Evolutionary conservation across 495 filamentous ascomycete species (phyloP), one percentile per base, ranked within the genome.

Genomic region (Aspergillus indologenus): DNA sequence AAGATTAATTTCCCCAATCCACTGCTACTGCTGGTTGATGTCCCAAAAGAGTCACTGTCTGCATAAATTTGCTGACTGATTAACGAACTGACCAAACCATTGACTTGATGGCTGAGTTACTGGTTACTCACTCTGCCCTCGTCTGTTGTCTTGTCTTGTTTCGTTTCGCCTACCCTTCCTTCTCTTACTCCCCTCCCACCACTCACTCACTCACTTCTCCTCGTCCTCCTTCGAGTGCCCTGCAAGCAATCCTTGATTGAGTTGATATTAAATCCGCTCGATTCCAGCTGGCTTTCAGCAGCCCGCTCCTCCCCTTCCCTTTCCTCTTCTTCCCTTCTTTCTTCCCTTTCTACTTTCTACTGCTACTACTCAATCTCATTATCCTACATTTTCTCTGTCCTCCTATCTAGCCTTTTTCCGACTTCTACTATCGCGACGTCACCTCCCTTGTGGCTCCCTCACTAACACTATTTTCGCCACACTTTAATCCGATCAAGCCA

Each of bases 211-310:
- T n/a, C n/a, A n/a, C n/a, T n/a, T n/a, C n/a, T n/a, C n/a, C n/a
- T n/a, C n/a, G n/a, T 40, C 34, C 34, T 40, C 48, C 22, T 26
- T 17, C 48, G 9, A 9, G 23, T 29, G 48, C 22, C 26, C 56
- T 40, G 56, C 56, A 51, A 29, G 47, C 56, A 23, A 20, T 43
- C 56, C 56, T 52, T 42, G 34, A 40, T 40, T 40, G 5, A 15
- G 34, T 40, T 40, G 31, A 58, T 45, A 58, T 51, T 58, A 58
- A 58, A 48, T 29, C 26, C 19, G 24, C 29, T 20, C 4, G 26
- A 26, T 26, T 55, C 17, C 42, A 45, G 52, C 29, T 40, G 31
- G 44, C 47, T 58, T 58, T 58, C 48, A 52, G 48, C 14, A 24
- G 1, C 44, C 51, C 46, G 40, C 22, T 22, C 45, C 11, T 19